Evolutionary conservation across 2,329 filamentous ascomycete genomes (phyloP), one percentile per base, ranked within the genome.

Genomic region (Colletotrichum siamense): DNA sequence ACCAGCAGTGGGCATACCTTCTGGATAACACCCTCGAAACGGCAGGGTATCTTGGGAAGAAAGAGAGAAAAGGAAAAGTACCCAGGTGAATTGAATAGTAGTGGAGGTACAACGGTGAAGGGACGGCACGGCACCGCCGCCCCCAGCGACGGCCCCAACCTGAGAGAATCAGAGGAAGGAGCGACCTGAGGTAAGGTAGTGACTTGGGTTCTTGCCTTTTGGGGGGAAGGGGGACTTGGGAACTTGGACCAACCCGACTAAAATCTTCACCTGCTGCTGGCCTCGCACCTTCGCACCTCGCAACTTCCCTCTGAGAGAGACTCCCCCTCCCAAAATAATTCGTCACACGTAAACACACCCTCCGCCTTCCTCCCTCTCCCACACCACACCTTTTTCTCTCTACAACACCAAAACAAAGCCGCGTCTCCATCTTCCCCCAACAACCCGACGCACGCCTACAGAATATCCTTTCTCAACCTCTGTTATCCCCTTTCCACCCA

Each of bases 301-400:
- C 71, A 77, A 75, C 75, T 77, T 75, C 71, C 75, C 72, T 71
- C 69, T 59, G 63, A 73, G 52, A 66, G 55, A 59, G 22, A 59
- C 44, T 52, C 49, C 63, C 70, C 68, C 72, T 71, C 75, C 75
- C 71, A 77, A 71, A 77, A 77, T 74, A 74, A 75, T 75, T 77
- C 75, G 75, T 77, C 75, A 77, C 75, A 77, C 75, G 72, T 77
- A 77, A 77, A 77, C 75, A 77, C 65, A 71, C 75, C 72, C 66
- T 66, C 71, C 36, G 44, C 72, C 72, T 75, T 71, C 66, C 72
- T 44, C 66, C 72, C 71, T 75, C 75, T 71, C 63, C 72, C 72
- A 75, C 75, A 66, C 32, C 70, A 68, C 74, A 74, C 67, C 64
- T 72, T 70, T 72, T 72, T 76, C 69, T 69, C 36, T 72, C 76